Base-by-base conservation (phyloP, 2,329 filamentous ascomycete species). In the Ophiostoma perfectum region DNA sequence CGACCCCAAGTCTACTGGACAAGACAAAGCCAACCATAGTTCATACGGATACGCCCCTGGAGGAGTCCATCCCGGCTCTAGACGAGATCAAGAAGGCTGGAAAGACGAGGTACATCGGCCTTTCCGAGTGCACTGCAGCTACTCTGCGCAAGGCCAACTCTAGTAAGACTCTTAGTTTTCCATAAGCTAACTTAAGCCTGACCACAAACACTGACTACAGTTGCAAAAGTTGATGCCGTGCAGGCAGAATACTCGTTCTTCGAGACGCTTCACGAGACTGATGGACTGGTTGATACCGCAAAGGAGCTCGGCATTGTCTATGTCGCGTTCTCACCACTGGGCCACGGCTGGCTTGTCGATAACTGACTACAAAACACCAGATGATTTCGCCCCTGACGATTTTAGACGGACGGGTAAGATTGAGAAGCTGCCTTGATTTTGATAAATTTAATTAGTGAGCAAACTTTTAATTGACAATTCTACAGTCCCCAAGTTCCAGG, bases 401-500 rank as follows among this genome's bases (percentile, higher is more conserved):
- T 52, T 52, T 7, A 52, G 49, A 27, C 49, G n/a, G 49, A 52
- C n/a, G 27, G n/a, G 47, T 52, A 52, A 52, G 5, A n/a, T n/a
- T n/a, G n/a, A n/a, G n/a, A n/a, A n/a, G n/a, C n/a, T n/a, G n/a
- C n/a, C n/a, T n/a, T n/a, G n/a, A n/a, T n/a, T n/a, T n/a, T n/a
- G n/a, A n/a, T n/a, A n/a, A n/a, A n/a, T n/a, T n/a, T n/a, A n/a
- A n/a, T n/a, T n/a, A n/a, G n/a, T n/a, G n/a, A n/a, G n/a, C n/a
- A n/a, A n/a, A n/a, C n/a, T n/a, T n/a, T n/a, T 52, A 8, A 18
- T 18, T 52, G 27, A 52, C 49, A 52, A n/a, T n/a, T 3, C 49
- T 16, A 0, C 49, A 52, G n/a, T 52, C 6, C 49, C 49, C n/a
- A n/a, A 52, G 9, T 69, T 69, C 44, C 65, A 68, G 38, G 69